Percentiles rank a stretch among this genome's conserved stretches.
phyloP scores from a whole-genome alignment of 2,329 filamentous ascomycete species.

The Hypoxylon sp. region DNA sequence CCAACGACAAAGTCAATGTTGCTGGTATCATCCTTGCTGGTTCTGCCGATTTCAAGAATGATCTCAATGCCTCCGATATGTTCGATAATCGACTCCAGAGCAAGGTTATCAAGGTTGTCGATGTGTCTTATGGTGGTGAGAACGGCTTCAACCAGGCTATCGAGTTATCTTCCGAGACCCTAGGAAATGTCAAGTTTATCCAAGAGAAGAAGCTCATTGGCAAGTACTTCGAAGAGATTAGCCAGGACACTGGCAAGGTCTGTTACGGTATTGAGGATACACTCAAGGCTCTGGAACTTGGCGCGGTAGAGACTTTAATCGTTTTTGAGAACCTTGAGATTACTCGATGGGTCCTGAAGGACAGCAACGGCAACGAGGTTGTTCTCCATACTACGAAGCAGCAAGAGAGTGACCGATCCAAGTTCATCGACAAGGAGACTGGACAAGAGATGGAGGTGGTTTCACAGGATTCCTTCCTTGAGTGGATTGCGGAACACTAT shows the following conservation, averaged over 20 bases:
- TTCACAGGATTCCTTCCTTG: constrained; percentile 92
- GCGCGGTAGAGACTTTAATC: constrained; percentile 93
- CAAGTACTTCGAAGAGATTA: constrained; percentile 99
- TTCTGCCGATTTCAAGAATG: constrained; percentile 99
- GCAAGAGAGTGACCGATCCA: constrained; percentile 82
- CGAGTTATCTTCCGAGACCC: constrained; percentile 92
- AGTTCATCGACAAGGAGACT: constrained; percentile 96
- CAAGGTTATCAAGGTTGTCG: constrained; percentile 99
- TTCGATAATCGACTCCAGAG: constrained; percentile 91
- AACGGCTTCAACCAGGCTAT: constrained; percentile 99
- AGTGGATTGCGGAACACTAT: constrained; percentile 99
- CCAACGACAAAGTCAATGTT: constrained; percentile 97
- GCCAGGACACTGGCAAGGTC: constrained; percentile 94
- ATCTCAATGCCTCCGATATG: constrained; percentile 96
- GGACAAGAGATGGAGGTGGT: constrained; percentile 97
- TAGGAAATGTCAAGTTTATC: constrained; percentile 99
- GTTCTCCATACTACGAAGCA: constrained; percentile 90
- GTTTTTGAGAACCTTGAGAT: constrained; percentile 98
- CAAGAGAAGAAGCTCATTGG: constrained; percentile 99
- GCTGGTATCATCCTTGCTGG: constrained; percentile 95
- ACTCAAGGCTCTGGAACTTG: constrained; percentile 94
- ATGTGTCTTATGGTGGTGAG: constrained; percentile 98
- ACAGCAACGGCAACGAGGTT: constrained; percentile 78
- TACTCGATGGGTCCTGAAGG: constrained; percentile 91
- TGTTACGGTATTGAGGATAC: constrained; percentile 99